Evolutionary conservation across 1,284 basidiomycete species (phyloP), one percentile per base, ranked within the genome.

Genomic region (Sporisorium iseilematis-ciliati): DNA sequence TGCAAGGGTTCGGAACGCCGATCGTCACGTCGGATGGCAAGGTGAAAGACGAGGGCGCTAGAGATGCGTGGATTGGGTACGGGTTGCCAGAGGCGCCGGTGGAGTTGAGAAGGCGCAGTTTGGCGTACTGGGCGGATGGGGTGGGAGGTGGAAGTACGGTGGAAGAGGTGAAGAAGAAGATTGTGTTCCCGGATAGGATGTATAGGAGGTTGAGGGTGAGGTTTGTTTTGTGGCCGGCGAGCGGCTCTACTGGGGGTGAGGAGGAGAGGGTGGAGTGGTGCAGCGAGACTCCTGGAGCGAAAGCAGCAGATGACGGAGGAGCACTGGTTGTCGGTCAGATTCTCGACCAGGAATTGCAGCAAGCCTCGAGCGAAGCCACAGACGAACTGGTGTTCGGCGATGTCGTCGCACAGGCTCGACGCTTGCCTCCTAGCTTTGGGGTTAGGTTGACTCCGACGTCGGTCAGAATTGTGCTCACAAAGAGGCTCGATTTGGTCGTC

Each of bases 21-120:
- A 66, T 81, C 38, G 16, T 80, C n/a, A 73, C 71, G 12, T 76
- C 72, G 42, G 67, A 77, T 38, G 81, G 79, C 21, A 68, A 75
- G 18, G 40, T 79, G 20, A 81, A 75, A 25, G 79, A 81, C 11
- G 81, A 82, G 52, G 76, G 78, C 4, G 77, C 81, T 2, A 40
- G 81, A 20, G 81, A 82, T 60, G 81, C 80, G 7, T 82, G 81
- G 81, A 78, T 82, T 29, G 79, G 81, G 7, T 82, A 80, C 33
- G 81, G 75, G 2, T 48, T 74, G 1, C 69, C 76, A 1, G 81
- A 82, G 64, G 78, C 78, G 48, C 74, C 78, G 2, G 43, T 78
- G 1, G 57, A 66, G 23, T 45, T 78, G 18, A 25, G 66, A 26
- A 46, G 77, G 12, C 48, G 76, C 2, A 80, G 72, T 14, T 51